A percentile compares a stretch with the other conserved stretches of the same genome.
These are phyloP conservation scores for Ceratocystis eucalypticola DNA, from an alignment of 2,329 filamentous ascomycete species.

Conservation along the genomic window DNA sequence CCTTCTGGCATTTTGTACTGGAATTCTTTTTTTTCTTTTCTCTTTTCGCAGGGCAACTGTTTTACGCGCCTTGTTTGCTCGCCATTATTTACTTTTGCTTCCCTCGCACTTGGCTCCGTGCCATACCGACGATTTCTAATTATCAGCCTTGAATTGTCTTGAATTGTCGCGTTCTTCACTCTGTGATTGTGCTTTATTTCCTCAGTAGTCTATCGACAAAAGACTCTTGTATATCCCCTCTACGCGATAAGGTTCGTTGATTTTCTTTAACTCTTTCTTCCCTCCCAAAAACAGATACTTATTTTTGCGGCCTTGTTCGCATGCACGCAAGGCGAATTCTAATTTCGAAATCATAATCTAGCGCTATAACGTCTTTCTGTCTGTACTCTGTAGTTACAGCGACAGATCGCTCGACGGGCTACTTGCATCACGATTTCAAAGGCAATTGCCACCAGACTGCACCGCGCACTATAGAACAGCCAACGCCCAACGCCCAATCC, in stretches of 20 bases:
- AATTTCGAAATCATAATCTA: neutral
- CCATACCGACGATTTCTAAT: neutral
- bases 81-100: neutral
- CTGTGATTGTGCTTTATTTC: neutral
- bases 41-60: neutral
- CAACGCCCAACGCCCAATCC: no score
- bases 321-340: neutral
- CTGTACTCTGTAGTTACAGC: neutral
- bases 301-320: neutral
- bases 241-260: neutral
- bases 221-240: neutral
- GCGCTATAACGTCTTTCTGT: neutral
- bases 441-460: no score
- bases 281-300: neutral
- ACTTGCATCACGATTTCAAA: neutral
- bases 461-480: no score
- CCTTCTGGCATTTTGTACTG: neutral
- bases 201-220: neutral
- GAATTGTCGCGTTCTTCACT: neutral
- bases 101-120: conserved; percentile 1
- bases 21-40: neutral
- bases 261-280: neutral
- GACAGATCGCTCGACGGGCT: neutral
- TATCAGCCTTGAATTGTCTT: neutral
- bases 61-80: conserved; percentile 1